phyloP scores from a whole-genome alignment of 495 filamentous ascomycete genomes.

The Collariella sp. region DNA sequence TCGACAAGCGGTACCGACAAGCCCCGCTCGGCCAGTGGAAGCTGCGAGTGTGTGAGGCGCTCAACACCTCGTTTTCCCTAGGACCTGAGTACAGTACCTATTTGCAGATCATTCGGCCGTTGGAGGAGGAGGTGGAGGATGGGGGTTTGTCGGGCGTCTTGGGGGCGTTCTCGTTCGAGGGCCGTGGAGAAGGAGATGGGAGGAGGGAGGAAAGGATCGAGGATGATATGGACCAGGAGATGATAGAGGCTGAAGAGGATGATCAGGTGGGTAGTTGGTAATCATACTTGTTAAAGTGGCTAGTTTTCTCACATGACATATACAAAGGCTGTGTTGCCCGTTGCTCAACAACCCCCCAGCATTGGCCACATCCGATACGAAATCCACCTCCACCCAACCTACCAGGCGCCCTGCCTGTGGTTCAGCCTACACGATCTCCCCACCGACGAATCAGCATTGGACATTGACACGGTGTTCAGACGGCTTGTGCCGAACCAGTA shows the following conservation, averaged over 20 bases:
- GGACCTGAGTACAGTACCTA: conserved; percentile 34
- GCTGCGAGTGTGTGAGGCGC: conserved; percentile 28
- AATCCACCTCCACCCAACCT: conserved; percentile 49
- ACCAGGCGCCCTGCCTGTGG: conserved; percentile 52
- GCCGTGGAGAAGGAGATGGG: conserved; percentile 29
- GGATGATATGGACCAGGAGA: conserved; percentile 20
- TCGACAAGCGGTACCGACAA: conserved; percentile 46
- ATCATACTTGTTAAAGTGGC: background rate
- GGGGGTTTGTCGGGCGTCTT: conserved; percentile 35
- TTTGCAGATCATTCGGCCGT: conserved; percentile 39
- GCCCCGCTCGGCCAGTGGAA: conserved; percentile 43
- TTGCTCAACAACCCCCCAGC: background rate
- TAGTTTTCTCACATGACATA: background rate
- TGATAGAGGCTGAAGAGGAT: conserved; percentile 39
- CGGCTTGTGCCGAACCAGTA: conserved; percentile 58
- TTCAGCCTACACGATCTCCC: conserved; percentile 44
- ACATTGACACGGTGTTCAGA: conserved; percentile 59
- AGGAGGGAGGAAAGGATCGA: conserved; percentile 35
- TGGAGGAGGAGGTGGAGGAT: conserved; percentile 36
- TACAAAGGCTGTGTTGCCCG: conserved; percentile 6
- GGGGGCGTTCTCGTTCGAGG: conserved; percentile 29
- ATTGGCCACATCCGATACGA: conserved; percentile 52
- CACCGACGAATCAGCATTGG: conserved; percentile 31
- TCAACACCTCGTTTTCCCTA: conserved; percentile 24
- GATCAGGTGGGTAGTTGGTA: conserved; percentile 34